Percentiles rank a stretch among this genome's conserved stretches.
phyloP scores from a whole-genome alignment of 345 rosid species.

The Geranium rotundifolium region DNA sequence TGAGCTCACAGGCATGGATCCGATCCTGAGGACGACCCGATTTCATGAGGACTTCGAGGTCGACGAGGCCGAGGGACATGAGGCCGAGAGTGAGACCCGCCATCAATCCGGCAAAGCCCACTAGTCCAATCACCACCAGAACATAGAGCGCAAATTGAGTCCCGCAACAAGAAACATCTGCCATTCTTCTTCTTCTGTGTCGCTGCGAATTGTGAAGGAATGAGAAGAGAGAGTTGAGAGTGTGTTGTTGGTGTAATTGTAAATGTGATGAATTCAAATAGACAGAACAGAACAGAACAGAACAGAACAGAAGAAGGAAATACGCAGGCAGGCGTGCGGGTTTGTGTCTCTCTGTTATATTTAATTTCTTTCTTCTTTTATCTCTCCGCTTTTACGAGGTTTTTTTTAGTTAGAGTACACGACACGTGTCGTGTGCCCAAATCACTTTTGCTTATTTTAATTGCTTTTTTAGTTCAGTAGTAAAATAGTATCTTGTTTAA shows the following conservation, averaged over 20 bases:
- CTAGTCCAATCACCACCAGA: slow-evolving; percentile 42
- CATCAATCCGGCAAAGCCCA: slow-evolving; percentile 77
- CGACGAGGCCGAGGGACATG: slow-evolving; percentile 91
- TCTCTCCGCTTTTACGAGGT: neutral
- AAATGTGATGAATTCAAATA: neutral
- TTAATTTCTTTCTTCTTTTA: too few species aligned
- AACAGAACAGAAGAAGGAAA: neutral
- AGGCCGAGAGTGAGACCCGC: slow-evolving; percentile 93
- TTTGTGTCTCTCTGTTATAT: neutral
- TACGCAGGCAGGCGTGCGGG: neutral
- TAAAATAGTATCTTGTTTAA: too few species aligned
- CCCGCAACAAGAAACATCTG: slow-evolving; percentile 40
- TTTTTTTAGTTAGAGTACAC: too few species aligned
- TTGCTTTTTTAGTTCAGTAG: too few species aligned
- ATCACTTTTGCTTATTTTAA: too few species aligned
- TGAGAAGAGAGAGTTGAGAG: neutral
- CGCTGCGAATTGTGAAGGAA: neutral
- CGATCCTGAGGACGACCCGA: slow-evolving; percentile 90
- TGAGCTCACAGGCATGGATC: slow-evolving; percentile 46
- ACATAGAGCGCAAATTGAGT: slow-evolving; percentile 35
- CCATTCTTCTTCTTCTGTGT: slow-evolving; percentile 6
- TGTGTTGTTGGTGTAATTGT: neutral
- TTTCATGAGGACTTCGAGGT: slow-evolving; percentile 89
- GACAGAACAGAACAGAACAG: neutral
- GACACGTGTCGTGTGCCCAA: too few species aligned